Conservation (phyloP, 1,139 yeast species). For the Suhomyces wounanorum region DNA sequence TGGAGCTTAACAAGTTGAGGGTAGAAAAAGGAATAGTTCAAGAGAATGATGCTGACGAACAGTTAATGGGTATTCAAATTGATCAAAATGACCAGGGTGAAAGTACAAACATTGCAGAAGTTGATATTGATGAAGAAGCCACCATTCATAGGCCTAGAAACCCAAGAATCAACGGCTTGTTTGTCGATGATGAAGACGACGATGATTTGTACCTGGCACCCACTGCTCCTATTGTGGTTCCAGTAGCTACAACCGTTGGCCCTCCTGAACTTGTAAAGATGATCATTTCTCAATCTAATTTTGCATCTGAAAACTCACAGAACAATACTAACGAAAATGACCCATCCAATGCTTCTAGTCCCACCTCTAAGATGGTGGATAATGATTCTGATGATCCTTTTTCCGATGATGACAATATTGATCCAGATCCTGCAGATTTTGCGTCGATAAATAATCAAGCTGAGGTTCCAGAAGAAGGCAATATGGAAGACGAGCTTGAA, state of each 20-base stretch:
- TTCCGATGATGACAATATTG: slow-evolving; percentile 1
- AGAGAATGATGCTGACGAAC: slow-evolving; percentile 5
- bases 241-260: neutral
- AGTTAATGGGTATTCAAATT: neutral
- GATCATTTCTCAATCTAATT: neutral
- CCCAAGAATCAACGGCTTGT: slow-evolving; percentile 23
- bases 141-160: slow-evolving; percentile 30
- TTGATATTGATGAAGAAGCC: slow-evolving; percentile 19
- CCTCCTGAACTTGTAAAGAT: neutral
- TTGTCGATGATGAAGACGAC: slow-evolving; percentile 33
- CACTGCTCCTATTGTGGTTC: neutral
- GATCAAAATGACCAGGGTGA: neutral
- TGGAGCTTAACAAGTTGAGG: slow-evolving; percentile 37
- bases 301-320: neutral
- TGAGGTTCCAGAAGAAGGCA: neutral
- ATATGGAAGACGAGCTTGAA: slow-evolving; percentile 36
- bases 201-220: slow-evolving; percentile 19
- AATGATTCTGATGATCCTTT: slow-evolving; percentile 24
- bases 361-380: neutral
- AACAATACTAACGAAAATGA: neutral
- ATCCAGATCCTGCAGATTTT: neutral
- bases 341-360: neutral
- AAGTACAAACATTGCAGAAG: neutral
- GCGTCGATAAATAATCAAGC: slow-evolving; percentile 3
- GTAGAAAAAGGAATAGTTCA: slow-evolving; percentile 36